These are phyloP conservation scores for Hypoxylon cercidicola DNA, from an alignment of 495 filamentous ascomycete species.

Conservation along the genomic window DNA sequence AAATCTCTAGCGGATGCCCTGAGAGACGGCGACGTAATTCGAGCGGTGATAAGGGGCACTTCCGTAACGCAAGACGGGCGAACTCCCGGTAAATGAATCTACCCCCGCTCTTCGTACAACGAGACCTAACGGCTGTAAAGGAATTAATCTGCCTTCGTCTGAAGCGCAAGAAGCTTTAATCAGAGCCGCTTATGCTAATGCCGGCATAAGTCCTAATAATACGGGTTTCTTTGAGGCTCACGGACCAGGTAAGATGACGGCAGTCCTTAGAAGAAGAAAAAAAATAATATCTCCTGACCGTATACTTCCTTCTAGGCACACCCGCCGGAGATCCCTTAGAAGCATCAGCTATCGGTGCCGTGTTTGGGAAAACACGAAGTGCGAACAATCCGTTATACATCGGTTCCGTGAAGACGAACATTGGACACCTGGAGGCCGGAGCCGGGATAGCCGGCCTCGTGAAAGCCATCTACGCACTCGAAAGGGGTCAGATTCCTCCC, in stretches of 20 bases:
- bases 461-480: conserved; percentile 60
- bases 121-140: conserved; percentile 56
- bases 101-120: conserved; percentile 48
- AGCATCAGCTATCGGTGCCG: conserved; percentile 54
- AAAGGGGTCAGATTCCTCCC: conserved; percentile 55
- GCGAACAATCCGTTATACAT: conserved; percentile 53
- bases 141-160: conserved; percentile 67
- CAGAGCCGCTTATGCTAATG: conserved; percentile 57
- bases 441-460: conserved; percentile 63
- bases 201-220: conserved; percentile 45
- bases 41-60: conserved; percentile 67
- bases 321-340: conserved; percentile 64
- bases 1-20: conserved; percentile 62
- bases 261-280: conserved; percentile 34
- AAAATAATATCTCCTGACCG: background rate
- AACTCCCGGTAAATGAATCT: conserved; percentile 52
- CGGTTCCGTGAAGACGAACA: conserved; percentile 59
- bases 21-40: conserved; percentile 64
- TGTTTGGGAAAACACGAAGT: conserved; percentile 61
- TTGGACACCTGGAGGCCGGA: conserved; percentile 57
- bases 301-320: conserved; percentile 50
- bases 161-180: conserved; percentile 67
- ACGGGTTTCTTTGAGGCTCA: conserved; percentile 60
- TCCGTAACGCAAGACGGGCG: conserved; percentile 69
- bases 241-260: conserved; percentile 44